phyloP scores from a whole-genome alignment of 768 basidiomycete genomes.

The Suillus americanus region DNA sequence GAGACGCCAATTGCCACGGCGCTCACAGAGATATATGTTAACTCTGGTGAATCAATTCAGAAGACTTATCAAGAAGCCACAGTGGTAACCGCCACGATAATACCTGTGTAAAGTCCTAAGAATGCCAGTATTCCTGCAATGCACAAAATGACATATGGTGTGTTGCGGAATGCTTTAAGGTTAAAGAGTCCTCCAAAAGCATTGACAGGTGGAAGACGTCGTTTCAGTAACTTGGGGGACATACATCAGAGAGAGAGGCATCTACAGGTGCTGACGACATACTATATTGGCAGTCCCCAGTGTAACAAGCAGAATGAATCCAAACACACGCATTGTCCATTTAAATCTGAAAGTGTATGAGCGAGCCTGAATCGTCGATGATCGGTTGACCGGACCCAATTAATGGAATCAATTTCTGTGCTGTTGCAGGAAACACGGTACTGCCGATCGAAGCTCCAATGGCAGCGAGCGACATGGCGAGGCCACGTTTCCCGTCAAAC shows the following conservation, averaged over 20 bases:
- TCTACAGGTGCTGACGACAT: constrained; percentile 19
- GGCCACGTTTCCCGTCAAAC: constrained; percentile 56
- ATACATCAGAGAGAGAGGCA: background rate
- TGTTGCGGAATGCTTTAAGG: constrained; percentile 44
- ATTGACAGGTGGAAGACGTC: constrained; percentile 55
- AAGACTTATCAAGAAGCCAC: constrained; percentile 10
- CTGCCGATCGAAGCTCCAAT: constrained; percentile 71
- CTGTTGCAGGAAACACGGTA: constrained; percentile 61
- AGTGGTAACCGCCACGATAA: constrained; percentile 10
- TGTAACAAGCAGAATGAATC: constrained; percentile 54
- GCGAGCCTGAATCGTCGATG: background rate
- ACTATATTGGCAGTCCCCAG: constrained; percentile 58
- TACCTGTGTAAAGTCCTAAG: constrained; percentile 70
- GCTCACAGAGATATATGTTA: constrained; percentile 67
- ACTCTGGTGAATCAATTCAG: constrained; percentile 36
- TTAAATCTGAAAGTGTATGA: constrained; percentile 49
- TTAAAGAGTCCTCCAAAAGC: constrained; percentile 60
- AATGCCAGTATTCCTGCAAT: constrained; percentile 54
- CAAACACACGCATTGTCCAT: constrained; percentile 76
- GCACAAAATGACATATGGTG: constrained; percentile 56
- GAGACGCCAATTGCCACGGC: constrained; percentile 50
- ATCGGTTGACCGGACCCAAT: constrained; percentile 48
- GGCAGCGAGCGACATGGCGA: constrained; percentile 63
- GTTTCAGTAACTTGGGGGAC: constrained; percentile 29
- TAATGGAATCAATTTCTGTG: constrained; percentile 50